Evolutionary conservation across 108 stramenopile genomes (phyloP), one percentile per base, ranked within the genome.

Genomic region (Nitzschia inconspicua): DNA sequence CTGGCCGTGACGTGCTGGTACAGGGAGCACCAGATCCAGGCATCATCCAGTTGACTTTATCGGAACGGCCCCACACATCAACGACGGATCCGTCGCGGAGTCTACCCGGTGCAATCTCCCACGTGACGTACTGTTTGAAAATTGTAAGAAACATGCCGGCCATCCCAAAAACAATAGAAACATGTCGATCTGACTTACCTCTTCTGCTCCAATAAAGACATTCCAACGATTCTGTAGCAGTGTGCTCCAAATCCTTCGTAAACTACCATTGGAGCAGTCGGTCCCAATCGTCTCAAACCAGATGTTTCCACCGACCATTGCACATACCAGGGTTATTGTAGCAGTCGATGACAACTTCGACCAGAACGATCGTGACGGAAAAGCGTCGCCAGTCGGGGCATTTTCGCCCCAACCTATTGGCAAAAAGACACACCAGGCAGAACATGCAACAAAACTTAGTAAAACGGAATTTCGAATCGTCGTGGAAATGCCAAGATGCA

Each of bases 171-270:
- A 55, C 8, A 11, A 6, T n/a, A 9, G 26, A 50, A 27, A 50
- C 0, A 50, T 39, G 9, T 9, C 13, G 13, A 13, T 11, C 37
- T 39, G 8, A 66, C 81, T 75, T 51, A 84, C 78, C 37, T 91
- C 84, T 57, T 91, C 90, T 2, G 90, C 90, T 14, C 90, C 86
- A 7, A 88, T 80, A 46, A 93, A 93, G 2, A 93, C 92, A 51
- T 93, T 93, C 92, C 88, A 93, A 44, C 92, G 63, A 60, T 86
- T 86, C 56, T 89, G 88, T 6, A 93, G 53, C 10, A 93, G 11
- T 1, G 92, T 85, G 47, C 78, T 80, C 84, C 84, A 88, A 4
- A 88, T 68, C 39, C 80, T 76, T 34, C 77, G 63, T 34, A 71
- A 67, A 37, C 75, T 80, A 70, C 86, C 84, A 58, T 82, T 58